Percentiles rank a stretch among this genome's conserved stretches.
Conservation (phyloP, 1,284 basidiomycete genomes). For the Rhodofomes roseus region DNA sequence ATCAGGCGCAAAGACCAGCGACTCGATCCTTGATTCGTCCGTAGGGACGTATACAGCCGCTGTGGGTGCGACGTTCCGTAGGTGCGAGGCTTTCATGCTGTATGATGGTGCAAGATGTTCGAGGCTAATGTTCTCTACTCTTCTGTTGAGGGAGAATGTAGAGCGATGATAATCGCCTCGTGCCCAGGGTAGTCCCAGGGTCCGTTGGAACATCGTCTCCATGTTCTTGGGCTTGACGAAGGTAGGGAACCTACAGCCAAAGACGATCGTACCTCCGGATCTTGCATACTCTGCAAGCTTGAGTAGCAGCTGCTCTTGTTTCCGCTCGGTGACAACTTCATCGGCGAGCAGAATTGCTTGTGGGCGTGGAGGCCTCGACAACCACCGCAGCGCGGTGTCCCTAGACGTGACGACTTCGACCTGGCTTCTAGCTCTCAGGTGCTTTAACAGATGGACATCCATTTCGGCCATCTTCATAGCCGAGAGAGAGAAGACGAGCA, state of each 20-base stretch:
- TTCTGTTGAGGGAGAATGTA: slow-evolving; percentile 3
- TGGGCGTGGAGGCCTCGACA: not conserved
- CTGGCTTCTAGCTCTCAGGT: not conserved
- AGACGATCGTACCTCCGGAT: slow-evolving; percentile 12
- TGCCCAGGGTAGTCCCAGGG: slow-evolving; percentile 12
- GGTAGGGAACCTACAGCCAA: slow-evolving; percentile 11
- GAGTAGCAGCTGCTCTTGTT: slow-evolving; percentile 2
- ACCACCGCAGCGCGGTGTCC: not conserved
- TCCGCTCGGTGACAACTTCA: not conserved
- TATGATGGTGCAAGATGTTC: slow-evolving; percentile 2
- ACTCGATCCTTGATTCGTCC: not conserved
- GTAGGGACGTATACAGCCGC: slow-evolving; percentile 7
- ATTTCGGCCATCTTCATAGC: not conserved
- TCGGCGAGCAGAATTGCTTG: slow-evolving; percentile 3
- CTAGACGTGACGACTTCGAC: not conserved
- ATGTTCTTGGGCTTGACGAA: not conserved
- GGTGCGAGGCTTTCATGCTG: slow-evolving; percentile 4
- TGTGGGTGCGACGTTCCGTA: slow-evolving; percentile 1
- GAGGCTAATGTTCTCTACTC: slow-evolving; percentile 14
- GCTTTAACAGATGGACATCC: not conserved
- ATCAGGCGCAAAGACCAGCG: not conserved
- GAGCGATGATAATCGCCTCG: not conserved
- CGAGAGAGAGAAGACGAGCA: not conserved
- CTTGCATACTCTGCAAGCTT: slow-evolving; percentile 10
- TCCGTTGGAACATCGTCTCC: slow-evolving; percentile 9